Conservation (phyloP, 192 early-diverging fungal genomes). For the Phlyctochytrium planicorne region DNA sequence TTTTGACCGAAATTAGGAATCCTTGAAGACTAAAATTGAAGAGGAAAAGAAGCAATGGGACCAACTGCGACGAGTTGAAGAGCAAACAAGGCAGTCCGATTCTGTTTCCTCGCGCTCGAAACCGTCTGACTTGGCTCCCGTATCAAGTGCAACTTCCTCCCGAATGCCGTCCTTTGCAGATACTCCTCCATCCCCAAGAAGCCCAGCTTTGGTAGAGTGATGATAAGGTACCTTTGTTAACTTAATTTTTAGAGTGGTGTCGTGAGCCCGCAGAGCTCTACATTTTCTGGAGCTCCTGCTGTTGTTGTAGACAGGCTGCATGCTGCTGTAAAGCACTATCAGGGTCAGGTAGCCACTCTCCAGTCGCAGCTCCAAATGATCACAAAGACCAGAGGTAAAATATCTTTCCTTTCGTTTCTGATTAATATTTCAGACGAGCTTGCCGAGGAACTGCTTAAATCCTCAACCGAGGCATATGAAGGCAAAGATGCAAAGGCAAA, state of each 20-base stretch:
- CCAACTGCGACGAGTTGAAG: constrained; percentile 21
- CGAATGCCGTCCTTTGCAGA: neutral
- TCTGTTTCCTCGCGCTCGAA: no score
- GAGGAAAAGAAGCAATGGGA: constrained; percentile 27
- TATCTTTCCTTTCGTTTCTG: neutral
- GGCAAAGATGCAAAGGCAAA: constrained; percentile 12
- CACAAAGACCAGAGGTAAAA: constrained; percentile 55
- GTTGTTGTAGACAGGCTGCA: constrained; percentile 64
- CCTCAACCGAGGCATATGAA: constrained; percentile 66
- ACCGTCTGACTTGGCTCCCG: no score
- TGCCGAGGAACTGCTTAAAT: constrained; percentile 69
- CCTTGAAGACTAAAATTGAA: constrained; percentile 13
- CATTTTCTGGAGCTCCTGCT: constrained; percentile 12
- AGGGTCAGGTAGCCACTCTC: constrained; percentile 66
- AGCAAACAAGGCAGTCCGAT: constrained; percentile 11
- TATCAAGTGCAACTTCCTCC: neutral
- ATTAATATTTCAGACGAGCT: constrained; percentile 50
- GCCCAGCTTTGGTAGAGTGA: constrained; percentile 3
- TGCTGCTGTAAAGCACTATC: constrained; percentile 56
- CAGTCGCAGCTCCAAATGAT: constrained; percentile 63
- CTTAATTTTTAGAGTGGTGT: neutral
- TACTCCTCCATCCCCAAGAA: neutral
- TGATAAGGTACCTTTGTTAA: neutral
- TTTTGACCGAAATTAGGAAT: neutral
- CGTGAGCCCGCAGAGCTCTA: neutral